Evolutionary conservation across 148 eudicot species (phyloP), one percentile per base, ranked within the genome.

Genomic region (Vaccinium corymbosum): DNA sequence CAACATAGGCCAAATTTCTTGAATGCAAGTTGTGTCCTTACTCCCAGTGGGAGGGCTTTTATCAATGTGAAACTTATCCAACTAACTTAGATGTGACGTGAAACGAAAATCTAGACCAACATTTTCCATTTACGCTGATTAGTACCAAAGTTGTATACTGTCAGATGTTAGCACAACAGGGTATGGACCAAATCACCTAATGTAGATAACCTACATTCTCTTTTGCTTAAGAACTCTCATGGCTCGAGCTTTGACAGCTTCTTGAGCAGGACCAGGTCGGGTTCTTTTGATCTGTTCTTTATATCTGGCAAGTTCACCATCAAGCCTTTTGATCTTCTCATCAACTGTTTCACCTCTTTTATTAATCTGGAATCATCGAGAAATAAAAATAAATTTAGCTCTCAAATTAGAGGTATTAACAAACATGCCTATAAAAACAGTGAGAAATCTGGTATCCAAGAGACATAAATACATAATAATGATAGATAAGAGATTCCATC

Each of bases 211-310:
- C 80, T 88, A 95, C 98, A 94, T 95, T 79, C 90, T 89, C 79
- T 94, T 95, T 84, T 95, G 98, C 88, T 94, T 95, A 80, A 95
- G 94, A 72, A 95, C 93, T 86, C 97, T 94, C 97, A 95, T 94
- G 27, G 98, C 98, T 83, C 98, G 91, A 89, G 97, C 95, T 89
- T 94, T 95, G 5, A 95, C 94, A 85, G 98, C 98, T 82, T 95
- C 98, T 84, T 92, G 98, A 49, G 97, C 98, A 81, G 97, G 98
- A 83, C 98, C 98, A 52, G 97, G 98, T 22, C 98, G 88, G 53
- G 97, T 95, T 90, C 89, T 95, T 89, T 95, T 94, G 59, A 95
- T 90, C 90, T 95, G 98, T 51, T 95, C 98, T 89, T 87, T 95
- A 83, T 90, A 95, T 88, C 90, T 88, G 42, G 94, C 93, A 80